These are phyloP conservation scores for Helianthus tuberosus DNA, from an alignment of 129 eudicot species.

Conservation along the genomic window DNA sequence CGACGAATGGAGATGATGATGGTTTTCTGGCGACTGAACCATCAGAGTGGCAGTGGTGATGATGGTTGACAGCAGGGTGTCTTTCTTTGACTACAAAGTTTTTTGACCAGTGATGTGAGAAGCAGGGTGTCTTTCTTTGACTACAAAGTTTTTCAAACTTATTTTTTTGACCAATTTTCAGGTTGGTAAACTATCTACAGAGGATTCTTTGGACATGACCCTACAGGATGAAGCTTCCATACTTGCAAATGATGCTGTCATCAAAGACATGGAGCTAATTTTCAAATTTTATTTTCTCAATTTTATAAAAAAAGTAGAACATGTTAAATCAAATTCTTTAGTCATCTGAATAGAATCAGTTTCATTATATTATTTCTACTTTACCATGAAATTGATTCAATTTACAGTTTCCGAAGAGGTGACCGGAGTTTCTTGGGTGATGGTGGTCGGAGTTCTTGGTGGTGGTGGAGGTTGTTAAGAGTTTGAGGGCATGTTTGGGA, in stretches of 20 bases:
- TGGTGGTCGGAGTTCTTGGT: too few species aligned
- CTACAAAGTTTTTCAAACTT: neutral
- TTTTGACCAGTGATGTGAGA: neutral
- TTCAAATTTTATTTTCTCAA: neutral
- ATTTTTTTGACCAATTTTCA: conserved; percentile 27
- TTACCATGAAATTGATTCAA: neutral
- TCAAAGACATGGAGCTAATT: conserved; percentile 97
- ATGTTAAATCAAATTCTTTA: neutral
- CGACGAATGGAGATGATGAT: too few species aligned
- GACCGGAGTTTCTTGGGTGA: too few species aligned
- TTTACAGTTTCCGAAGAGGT: neutral
- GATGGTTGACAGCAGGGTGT: too few species aligned
- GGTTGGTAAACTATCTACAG: conserved; percentile 88
- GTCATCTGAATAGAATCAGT: neutral
- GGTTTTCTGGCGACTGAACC: too few species aligned
- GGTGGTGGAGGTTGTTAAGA: too few species aligned
- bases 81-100: neutral
- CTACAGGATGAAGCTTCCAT: conserved; percentile 81
- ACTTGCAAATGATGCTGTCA: conserved; percentile 77
- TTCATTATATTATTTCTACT: neutral
- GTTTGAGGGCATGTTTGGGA: too few species aligned
- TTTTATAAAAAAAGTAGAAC: neutral
- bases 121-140: neutral
- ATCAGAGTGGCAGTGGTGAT: too few species aligned
- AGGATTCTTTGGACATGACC: conserved; percentile 85